These are phyloP conservation scores for Vachellia collinsii DNA, from an alignment of 306 rosid genomes.

Conservation along the genomic window DNA sequence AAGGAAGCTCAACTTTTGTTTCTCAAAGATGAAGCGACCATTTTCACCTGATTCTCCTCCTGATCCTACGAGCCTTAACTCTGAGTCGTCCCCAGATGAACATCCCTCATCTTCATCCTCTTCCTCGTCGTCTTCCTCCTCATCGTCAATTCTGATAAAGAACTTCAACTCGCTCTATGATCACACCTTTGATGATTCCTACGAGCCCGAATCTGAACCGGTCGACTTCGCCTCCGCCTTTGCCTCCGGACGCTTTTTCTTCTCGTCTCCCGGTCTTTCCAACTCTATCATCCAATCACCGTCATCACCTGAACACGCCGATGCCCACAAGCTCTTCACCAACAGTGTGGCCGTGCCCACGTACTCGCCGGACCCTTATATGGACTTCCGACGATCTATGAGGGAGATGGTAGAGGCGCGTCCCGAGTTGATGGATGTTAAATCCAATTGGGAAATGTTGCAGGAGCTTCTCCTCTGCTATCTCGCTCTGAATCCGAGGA, in stretches of 20 bases:
- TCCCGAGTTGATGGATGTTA: slow-evolving; percentile 51
- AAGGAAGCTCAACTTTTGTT: slow-evolving; percentile 63
- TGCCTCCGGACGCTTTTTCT: slow-evolving; percentile 90
- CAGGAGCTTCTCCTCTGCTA: slow-evolving; percentile 86
- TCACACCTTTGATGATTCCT: slow-evolving; percentile 21
- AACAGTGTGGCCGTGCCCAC: slow-evolving; percentile 77
- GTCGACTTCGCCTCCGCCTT: slow-evolving; percentile 69
- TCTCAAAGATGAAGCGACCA: slow-evolving; percentile 57
- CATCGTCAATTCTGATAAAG: slow-evolving; percentile 47
- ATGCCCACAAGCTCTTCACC: slow-evolving; percentile 36
- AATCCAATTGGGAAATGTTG: slow-evolving; percentile 72
- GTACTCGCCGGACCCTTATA: slow-evolving; percentile 81
- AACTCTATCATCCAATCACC: slow-evolving; percentile 71
- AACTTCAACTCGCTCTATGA: slow-evolving; percentile 93
- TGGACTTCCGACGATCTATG: slow-evolving; percentile 88
- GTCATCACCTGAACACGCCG: not conserved
- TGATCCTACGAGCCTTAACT: not conserved
- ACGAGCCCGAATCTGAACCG: slow-evolving; percentile 24
- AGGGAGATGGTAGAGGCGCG: slow-evolving; percentile 97
- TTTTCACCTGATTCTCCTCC: slow-evolving; percentile 43
- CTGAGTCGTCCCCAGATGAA: not conserved
- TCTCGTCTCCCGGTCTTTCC: slow-evolving; percentile 87
- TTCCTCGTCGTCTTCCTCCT: not conserved
- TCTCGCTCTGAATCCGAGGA: slow-evolving; percentile 79
- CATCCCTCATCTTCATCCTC: not conserved